Base-by-base conservation (phyloP, 164 flowering plant species). In the Dillenia suffruticosa region DNA sequence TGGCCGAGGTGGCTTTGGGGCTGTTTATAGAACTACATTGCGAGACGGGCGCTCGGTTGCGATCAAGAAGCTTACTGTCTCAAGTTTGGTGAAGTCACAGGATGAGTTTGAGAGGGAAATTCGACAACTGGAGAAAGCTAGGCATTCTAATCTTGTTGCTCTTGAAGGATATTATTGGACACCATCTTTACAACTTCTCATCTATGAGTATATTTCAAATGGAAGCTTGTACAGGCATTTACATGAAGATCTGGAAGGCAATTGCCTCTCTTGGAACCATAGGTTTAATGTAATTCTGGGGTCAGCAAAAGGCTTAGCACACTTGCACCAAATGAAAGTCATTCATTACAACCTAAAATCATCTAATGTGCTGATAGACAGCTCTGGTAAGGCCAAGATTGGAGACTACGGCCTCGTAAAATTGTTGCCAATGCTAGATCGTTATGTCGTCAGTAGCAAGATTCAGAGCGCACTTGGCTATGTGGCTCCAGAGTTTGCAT, bases 401-500 rank as follows among this genome's bases (percentile, higher is more conserved):
- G 96, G 85, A 56, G 98, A 93, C 66, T 93, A 78, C 67, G 97
- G 96, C 54, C 68, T 93, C 50, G 98, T 92, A 12, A 81, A 84
- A 67, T 63, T 93, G 57, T 64, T 93, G 63, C 96, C 98, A 1
- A 81, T 80, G 85, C 74, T 93, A 19, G 98, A 93, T 56, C 87
- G 93, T 1, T 85, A 87, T 57, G 86, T 89, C 15, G 58, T 90
- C 46, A 90, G 97, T 77, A 86, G 96, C 86, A 90, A 90, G 80
- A 83, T 93, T 47, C 98, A 93, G 77, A 93, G 98, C 63, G 98
- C 96, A 13, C 86, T 93, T 2, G 98, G 98, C 11, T 93, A 93
- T 81, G 87, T 90, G 98, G 98, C 97, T 14, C 98, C 97, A 9
- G 98, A 93, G 64, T 90, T 89, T 62, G 98, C 97, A 5, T 90